These are phyloP conservation scores for Pulveroboletus ravenelii DNA, from an alignment of 768 basidiomycete genomes.

Conservation along the genomic window DNA sequence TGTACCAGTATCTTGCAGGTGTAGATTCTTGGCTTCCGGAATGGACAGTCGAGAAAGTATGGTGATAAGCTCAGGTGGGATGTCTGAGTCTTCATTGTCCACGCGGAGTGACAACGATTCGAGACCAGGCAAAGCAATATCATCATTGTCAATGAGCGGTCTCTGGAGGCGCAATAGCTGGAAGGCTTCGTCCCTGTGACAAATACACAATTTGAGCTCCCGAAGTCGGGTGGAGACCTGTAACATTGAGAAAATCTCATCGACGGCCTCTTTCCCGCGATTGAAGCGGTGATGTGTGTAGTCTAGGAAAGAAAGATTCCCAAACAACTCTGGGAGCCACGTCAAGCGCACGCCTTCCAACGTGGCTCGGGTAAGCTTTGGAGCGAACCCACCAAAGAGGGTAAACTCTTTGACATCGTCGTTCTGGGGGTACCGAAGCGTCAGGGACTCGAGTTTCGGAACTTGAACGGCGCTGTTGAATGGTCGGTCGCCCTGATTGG, in stretches of 20 bases:
- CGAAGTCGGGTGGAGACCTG: conserved; percentile 47
- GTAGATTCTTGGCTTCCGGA: conserved; percentile 45
- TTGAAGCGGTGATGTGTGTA: conserved; percentile 73
- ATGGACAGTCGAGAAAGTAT: conserved; percentile 47
- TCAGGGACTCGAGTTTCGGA: conserved; percentile 47
- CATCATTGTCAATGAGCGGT: conserved; percentile 25
- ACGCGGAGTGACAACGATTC: conserved; percentile 45
- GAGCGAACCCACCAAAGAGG: conserved; percentile 59
- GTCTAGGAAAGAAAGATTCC: conserved; percentile 58
- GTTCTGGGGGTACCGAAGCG: conserved; percentile 56
- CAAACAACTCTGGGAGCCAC: conserved; percentile 60
- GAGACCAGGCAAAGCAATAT: conserved; percentile 43
- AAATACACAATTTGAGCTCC: conserved; percentile 55
- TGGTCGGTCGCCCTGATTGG: conserved; percentile 1
- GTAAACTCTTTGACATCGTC: conserved; percentile 65
- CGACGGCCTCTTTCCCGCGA: conserved; percentile 47
- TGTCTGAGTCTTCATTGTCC: conserved; percentile 53
- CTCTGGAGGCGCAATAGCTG: conserved; percentile 15
- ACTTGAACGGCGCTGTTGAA: conserved; percentile 33
- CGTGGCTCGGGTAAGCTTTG: conserved; percentile 49
- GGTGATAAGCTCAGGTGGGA: conserved; percentile 55
- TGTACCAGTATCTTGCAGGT: conserved; percentile 40
- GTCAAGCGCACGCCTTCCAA: conserved; percentile 61
- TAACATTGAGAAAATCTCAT: conserved; percentile 57
- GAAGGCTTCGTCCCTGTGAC: conserved; percentile 30